These are phyloP conservation scores for Hyphochytrium catenoides DNA, from an alignment of 352 stramenopile genomes.

Conservation along the genomic window DNA sequence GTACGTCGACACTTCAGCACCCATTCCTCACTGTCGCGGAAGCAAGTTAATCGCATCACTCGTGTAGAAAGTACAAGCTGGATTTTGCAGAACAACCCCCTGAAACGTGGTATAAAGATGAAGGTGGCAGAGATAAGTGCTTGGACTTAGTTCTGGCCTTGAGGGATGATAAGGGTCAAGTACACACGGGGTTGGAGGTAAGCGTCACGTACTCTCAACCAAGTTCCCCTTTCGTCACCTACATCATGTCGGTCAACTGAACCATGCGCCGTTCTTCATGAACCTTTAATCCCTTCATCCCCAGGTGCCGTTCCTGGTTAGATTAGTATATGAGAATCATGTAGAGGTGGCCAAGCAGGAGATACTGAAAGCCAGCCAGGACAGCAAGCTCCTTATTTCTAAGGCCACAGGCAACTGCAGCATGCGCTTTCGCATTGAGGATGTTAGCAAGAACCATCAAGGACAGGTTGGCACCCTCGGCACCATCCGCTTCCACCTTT, in stretches of 20 bases:
- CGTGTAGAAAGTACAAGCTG: no score
- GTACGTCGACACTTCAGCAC: no score
- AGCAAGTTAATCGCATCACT: no score
- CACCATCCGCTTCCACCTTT: no score
- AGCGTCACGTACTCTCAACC: no score
- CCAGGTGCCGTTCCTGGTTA: conserved; percentile 41
- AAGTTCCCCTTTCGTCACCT: no score
- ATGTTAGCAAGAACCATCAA: conserved; percentile 92
- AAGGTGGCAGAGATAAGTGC: conserved; percentile 53
- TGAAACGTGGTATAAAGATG: conserved; percentile 62
- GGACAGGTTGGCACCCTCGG: no score
- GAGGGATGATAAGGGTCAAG: conserved; percentile 50
- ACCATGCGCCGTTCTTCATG: no score
- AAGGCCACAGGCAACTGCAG: conserved; percentile 45
- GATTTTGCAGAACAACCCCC: conserved; percentile 45
- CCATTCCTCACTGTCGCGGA: no score
- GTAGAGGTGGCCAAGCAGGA: conserved; percentile 78
- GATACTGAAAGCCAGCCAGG: conserved; percentile 67
- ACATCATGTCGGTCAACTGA: no score
- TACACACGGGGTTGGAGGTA: no score
- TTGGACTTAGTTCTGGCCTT: conserved; percentile 48
- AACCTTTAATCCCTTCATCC: conserved; percentile 41
- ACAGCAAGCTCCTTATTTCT: conserved; percentile 59
- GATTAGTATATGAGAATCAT: conserved; percentile 59
- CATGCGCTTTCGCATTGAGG: conserved; percentile 75